phyloP scores from a whole-genome alignment of 768 basidiomycete genomes.

The Amyloporia xantha region DNA sequence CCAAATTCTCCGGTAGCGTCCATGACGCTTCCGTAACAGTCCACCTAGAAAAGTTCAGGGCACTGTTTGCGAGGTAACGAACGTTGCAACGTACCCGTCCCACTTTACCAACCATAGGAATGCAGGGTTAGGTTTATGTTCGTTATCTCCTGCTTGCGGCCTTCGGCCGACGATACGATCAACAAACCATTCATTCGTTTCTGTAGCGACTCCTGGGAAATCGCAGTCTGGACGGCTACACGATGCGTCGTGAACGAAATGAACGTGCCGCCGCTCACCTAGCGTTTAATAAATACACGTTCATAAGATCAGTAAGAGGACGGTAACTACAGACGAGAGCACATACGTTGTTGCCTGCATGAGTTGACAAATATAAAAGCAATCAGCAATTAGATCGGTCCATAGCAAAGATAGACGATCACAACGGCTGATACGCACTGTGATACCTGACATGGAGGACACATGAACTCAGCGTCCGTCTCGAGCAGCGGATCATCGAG shows the following conservation, averaged over 20 bases:
- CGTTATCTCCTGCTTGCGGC: not conserved
- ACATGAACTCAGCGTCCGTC: constrained; percentile 10
- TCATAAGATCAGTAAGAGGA: no score
- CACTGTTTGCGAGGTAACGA: not conserved
- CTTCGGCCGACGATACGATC: constrained; percentile 20
- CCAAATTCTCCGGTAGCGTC: constrained; percentile 9
- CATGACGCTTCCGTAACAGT: constrained; percentile 11
- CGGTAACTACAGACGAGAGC: no score
- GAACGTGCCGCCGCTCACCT: constrained; percentile 1
- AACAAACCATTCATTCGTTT: constrained; percentile 16
- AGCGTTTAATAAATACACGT: not conserved
- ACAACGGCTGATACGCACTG: constrained; percentile 7
- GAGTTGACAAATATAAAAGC: not conserved
- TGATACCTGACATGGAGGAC: constrained; percentile 17
- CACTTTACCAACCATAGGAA: constrained; percentile 19
- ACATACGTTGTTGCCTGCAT: not conserved
- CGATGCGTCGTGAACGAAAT: not conserved
- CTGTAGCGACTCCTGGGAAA: constrained; percentile 4
- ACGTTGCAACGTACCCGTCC: constrained; percentile 13
- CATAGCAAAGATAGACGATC: not conserved
- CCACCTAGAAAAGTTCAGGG: constrained; percentile 6
- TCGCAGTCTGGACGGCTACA: constrained; percentile 15
- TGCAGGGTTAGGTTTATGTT: not conserved
- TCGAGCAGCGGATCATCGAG: constrained; percentile 14
- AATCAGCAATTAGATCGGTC: not conserved